Percentiles rank a stretch among this genome's conserved stretches.
These are phyloP conservation scores for Pichia terricola DNA, from an alignment of 1,139 yeast genomes.

Conservation along the genomic window DNA sequence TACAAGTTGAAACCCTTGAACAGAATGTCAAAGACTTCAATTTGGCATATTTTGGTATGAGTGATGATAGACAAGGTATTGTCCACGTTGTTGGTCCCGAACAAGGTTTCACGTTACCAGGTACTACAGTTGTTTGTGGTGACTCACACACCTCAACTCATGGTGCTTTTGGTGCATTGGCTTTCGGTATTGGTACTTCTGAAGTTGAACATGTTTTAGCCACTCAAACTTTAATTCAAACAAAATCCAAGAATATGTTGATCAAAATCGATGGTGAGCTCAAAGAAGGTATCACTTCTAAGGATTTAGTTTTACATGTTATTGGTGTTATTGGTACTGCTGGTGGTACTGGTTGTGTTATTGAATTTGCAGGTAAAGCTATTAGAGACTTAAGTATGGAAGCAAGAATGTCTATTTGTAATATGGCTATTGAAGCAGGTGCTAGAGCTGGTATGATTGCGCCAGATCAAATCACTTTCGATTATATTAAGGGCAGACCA, in stretches of 20 bases:
- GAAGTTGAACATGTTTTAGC: constrained; percentile 98
- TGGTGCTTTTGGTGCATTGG: constrained; percentile 97
- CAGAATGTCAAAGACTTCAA: constrained; percentile 85
- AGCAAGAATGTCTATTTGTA: constrained; percentile 99
- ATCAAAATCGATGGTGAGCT: constrained; percentile 77
- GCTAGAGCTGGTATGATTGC: constrained; percentile 99
- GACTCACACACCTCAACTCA: constrained; percentile 98
- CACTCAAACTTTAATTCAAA: constrained; percentile 90
- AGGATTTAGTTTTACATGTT: constrained; percentile 87
- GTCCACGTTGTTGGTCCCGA: constrained; percentile 98
- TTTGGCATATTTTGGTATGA: constrained; percentile 89
- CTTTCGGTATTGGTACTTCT: constrained; percentile 97
- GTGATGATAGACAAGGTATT: constrained; percentile 90
- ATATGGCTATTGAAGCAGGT: constrained; percentile 98
- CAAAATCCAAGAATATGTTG: constrained; percentile 93
- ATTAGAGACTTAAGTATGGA: constrained; percentile 86
- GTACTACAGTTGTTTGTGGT: constrained; percentile 97
- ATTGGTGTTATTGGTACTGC: constrained; percentile 98
- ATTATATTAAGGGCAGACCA: constrained; percentile 87
- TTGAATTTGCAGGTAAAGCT: constrained; percentile 95
- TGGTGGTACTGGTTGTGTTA: constrained; percentile 96
- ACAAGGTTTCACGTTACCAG: constrained; percentile 96
- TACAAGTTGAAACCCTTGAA: constrained; percentile 88
- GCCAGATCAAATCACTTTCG: constrained; percentile 83
- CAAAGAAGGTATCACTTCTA: constrained; percentile 83